Conservation (phyloP, 2,329 filamentous ascomycete genomes). For the Aspergillus viridinutans region DNA sequence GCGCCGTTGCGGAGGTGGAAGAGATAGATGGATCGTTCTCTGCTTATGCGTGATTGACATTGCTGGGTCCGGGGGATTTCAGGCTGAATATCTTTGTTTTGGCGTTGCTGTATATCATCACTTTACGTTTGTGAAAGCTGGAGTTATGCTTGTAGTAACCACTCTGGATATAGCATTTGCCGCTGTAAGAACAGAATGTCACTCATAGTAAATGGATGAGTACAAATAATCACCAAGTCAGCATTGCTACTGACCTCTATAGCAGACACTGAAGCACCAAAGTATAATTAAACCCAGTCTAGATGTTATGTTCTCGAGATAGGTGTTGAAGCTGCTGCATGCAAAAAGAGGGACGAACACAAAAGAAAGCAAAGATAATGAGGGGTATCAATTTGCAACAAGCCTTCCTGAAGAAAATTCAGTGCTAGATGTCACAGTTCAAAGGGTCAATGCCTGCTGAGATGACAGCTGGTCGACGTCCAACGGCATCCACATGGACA, state of each 20-base stretch:
- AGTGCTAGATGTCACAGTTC: background rate
- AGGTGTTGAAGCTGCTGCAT: background rate
- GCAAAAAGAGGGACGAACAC: background rate
- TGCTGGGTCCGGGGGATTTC: slow-evolving; percentile 19
- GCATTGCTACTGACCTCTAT: too few species aligned
- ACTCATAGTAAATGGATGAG: background rate
- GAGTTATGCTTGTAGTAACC: too few species aligned
- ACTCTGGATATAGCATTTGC: too few species aligned
- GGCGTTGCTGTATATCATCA: background rate
- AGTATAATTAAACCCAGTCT: background rate
- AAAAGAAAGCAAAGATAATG: background rate
- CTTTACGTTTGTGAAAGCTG: too few species aligned
- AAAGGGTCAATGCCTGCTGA: background rate
- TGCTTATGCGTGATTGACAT: slow-evolving; percentile 6
- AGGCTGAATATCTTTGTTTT: background rate
- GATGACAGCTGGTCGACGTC: slow-evolving; percentile 10
- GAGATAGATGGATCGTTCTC: slow-evolving; percentile 36
- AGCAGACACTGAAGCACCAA: background rate
- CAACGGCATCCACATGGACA: slow-evolving; percentile 32
- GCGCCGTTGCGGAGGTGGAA: slow-evolving; percentile 39
- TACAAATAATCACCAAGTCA: background rate
- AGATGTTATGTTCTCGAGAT: background rate
- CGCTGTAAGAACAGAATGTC: too few species aligned
- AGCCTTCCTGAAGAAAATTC: background rate
- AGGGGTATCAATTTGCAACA: background rate